phyloP scores from a whole-genome alignment of 768 basidiomycete species.

The Boletus sensibilis region DNA sequence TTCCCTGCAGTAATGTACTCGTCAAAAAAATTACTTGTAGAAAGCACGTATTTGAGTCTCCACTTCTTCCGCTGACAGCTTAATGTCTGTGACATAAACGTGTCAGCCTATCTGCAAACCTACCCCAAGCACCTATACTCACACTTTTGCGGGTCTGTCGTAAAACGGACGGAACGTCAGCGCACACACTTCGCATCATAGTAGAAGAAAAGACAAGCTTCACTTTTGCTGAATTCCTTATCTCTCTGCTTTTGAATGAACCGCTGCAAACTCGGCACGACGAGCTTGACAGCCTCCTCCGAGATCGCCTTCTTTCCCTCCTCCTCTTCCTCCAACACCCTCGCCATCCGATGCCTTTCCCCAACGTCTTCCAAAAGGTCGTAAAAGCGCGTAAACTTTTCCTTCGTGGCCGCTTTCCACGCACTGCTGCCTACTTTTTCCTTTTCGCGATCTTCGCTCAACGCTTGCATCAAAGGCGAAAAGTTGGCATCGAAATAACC shows the following conservation, averaged over 20 bases:
- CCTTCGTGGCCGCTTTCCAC: slow-evolving; percentile 64
- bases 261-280: slow-evolving; percentile 70
- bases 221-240: slow-evolving; percentile 85
- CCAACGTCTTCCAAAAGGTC: slow-evolving; percentile 76
- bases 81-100: slow-evolving; percentile 60
- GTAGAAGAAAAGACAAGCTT: slow-evolving; percentile 20
- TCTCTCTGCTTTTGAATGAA: slow-evolving; percentile 75
- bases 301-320: slow-evolving; percentile 56
- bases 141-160: slow-evolving; percentile 55
- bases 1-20: background rate
- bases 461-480: slow-evolving; percentile 67
- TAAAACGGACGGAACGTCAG: background rate
- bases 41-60: slow-evolving; percentile 66
- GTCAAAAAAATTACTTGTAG: slow-evolving; percentile 37
- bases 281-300: slow-evolving; percentile 75
- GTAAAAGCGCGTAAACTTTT: slow-evolving; percentile 81
- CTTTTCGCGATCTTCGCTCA: slow-evolving; percentile 45
- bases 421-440: slow-evolving; percentile 46
- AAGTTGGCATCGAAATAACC: slow-evolving; percentile 84
- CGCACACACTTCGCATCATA: background rate
- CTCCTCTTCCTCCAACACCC: slow-evolving; percentile 68
- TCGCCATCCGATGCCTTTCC: slow-evolving; percentile 69
- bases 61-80: slow-evolving; percentile 70
- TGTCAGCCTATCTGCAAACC: slow-evolving; percentile 10
- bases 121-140: slow-evolving; percentile 16